These are phyloP conservation scores for Heterobasidion parviporum DNA, from an alignment of 1,284 basidiomycete species.

Conservation along the genomic window DNA sequence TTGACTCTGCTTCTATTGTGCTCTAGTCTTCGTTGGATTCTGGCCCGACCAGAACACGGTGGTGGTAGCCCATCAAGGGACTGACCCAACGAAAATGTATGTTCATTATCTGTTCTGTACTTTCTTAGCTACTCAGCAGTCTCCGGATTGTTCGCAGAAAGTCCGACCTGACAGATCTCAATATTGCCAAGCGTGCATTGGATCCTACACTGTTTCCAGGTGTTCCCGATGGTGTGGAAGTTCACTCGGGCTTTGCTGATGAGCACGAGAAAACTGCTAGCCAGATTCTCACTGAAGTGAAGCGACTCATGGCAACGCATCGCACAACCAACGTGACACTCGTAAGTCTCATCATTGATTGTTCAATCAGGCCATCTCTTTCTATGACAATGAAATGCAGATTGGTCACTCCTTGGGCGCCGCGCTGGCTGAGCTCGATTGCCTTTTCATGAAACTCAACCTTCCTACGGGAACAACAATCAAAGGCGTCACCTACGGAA, in stretches of 20 bases:
- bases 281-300: constrained; percentile 29
- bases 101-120: background rate
- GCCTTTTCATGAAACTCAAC: constrained; percentile 27
- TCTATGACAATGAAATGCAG: constrained; percentile 7
- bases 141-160: constrained; percentile 2
- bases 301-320: constrained; percentile 23
- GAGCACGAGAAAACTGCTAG: constrained; percentile 34
- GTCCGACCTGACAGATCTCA: constrained; percentile 34
- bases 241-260: constrained; percentile 41
- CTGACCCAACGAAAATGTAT: constrained; percentile 12
- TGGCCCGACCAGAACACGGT: constrained; percentile 15
- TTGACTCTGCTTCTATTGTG: constrained; percentile 4
- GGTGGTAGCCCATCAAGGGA: constrained; percentile 15
- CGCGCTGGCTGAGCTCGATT: constrained; percentile 30
- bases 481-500: constrained; percentile 30
- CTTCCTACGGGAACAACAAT: constrained; percentile 24
- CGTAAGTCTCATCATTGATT: constrained; percentile 15
- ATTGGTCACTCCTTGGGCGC: constrained; percentile 33
- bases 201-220: constrained; percentile 41
- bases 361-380: background rate
- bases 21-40: constrained; percentile 26
- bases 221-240: constrained; percentile 26
- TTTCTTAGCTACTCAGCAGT: background rate
- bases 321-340: constrained; percentile 27
- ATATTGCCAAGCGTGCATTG: constrained; percentile 24